Base-by-base conservation (phyloP, 2,329 filamentous ascomycete genomes). In the Fusarium coicis region DNA sequence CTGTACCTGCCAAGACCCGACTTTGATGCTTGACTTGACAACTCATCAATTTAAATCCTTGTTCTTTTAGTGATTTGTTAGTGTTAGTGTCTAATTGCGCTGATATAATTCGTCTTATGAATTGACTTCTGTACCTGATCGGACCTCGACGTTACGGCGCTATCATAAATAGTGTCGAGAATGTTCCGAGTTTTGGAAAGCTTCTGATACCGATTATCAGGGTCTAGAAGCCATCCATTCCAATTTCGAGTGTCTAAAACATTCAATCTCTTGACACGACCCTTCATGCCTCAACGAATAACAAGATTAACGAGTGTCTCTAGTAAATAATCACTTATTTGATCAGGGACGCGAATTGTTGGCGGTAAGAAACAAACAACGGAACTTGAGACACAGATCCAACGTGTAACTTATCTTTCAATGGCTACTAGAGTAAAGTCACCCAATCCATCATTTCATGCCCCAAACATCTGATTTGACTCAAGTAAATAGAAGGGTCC, bases 241-340 rank as follows among this genome's bases (percentile, higher is more conserved):
- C 53, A 70, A 70, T 70, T 39, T 42, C 52, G 30, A 39, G 44
- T 68, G 23, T 65, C 67, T 72, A 23, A 34, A 37, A 72, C 67
- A 74, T 11, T 52, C 26, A 67, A 59, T 56, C 49, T 63, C 56
- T 52, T 28, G 28, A 40, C 36, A 10, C 55, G n/a, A 63, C 53
- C 47, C 39, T 60, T 39, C 57, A 60, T 71, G 34, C 66, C 56
- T 39, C 5, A 21, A 10, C 23, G 9, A 37, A 64, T 28, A 37
- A 37, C 16, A 44, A 36, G 16, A 44, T 47, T 19, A 32, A 11
- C 39, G 11, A 39, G 18, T 18, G 16, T 55, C 61, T 52, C 43
- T 6, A 21, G 30, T 60, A 37, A 23, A 47, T 18, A 56, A 18
- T 39, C 10, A 15, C n/a, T 21, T 43, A 32, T 53, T 40, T 26